These are phyloP conservation scores for Acanthamoeba rhysodes DNA, from an alignment of 208 protist species.

Conservation along the genomic window DNA sequence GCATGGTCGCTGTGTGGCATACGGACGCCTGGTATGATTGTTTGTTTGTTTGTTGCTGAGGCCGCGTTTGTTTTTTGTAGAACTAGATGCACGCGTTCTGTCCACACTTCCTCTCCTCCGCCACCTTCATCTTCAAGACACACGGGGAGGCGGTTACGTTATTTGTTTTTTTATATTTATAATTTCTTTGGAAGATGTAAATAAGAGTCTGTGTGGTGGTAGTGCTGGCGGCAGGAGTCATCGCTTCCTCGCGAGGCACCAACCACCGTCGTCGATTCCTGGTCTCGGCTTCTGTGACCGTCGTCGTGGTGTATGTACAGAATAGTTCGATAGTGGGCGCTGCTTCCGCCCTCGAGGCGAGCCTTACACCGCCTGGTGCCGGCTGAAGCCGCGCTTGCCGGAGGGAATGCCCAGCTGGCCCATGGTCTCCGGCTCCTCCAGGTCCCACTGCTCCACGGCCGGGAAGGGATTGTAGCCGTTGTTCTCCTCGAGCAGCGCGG, in stretches of 20 bases:
- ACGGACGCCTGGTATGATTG: too few relatives aligned
- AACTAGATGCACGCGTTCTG: too few relatives aligned
- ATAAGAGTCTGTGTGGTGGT: background rate
- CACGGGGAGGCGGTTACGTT: too few relatives aligned
- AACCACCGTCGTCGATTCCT: background rate
- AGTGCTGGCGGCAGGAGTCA: background rate
- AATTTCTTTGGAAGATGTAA: background rate
- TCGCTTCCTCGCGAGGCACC: background rate
- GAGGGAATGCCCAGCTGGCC: background rate
- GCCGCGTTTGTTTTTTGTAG: too few relatives aligned
- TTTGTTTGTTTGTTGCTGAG: too few relatives aligned
- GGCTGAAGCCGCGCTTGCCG: background rate
- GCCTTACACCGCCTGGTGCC: constrained; percentile 1
- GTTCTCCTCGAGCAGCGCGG: background rate
- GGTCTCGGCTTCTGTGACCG: background rate
- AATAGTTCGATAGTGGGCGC: background rate
- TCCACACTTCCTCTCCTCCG: too few relatives aligned
- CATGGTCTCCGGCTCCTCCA: constrained; percentile 5
- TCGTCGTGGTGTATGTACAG: background rate
- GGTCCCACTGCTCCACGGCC: constrained; percentile 10
- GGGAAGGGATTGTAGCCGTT: background rate
- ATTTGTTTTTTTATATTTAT: background rate
- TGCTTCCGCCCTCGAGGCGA: background rate
- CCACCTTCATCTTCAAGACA: too few relatives aligned
- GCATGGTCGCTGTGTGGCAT: too few relatives aligned